These are phyloP conservation scores for Rhizoctonia solani DNA, from an alignment of 1,284 basidiomycete species.

Conservation along the genomic window DNA sequence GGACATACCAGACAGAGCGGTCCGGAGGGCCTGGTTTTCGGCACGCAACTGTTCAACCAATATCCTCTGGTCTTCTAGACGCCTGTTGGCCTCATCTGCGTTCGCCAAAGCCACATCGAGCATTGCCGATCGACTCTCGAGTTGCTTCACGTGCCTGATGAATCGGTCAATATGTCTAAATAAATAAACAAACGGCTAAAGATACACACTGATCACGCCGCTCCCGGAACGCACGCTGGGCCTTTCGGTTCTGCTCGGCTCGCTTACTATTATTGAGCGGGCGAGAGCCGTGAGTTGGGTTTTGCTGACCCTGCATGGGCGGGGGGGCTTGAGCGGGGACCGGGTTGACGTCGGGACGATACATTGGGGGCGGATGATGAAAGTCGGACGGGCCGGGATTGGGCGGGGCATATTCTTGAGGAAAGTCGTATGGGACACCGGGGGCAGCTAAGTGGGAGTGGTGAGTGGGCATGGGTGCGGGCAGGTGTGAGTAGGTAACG, in stretches of 20 bases:
- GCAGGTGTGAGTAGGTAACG: background rate
- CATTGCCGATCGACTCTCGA: constrained; percentile 78
- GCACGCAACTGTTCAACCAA: constrained; percentile 79
- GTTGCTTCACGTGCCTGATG: constrained; percentile 74
- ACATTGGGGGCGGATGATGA: constrained; percentile 23
- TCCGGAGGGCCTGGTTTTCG: constrained; percentile 69
- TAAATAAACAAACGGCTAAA: constrained; percentile 29
- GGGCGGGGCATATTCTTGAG: background rate
- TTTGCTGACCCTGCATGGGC: background rate
- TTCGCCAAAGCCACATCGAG: constrained; percentile 79
- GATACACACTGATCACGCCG: constrained; percentile 76
- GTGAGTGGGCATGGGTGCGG: background rate
- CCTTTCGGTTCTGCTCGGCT: constrained; percentile 84
- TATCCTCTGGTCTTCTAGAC: constrained; percentile 82
- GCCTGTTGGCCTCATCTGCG: constrained; percentile 80
- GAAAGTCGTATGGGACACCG: constrained; percentile 16
- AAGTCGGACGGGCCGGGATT: constrained; percentile 18
- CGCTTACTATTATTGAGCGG: constrained; percentile 73
- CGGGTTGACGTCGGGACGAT: constrained; percentile 17
- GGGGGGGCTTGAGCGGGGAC: background rate
- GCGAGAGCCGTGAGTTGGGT: constrained; percentile 32
- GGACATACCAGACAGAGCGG: constrained; percentile 46
- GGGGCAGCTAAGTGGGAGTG: background rate
- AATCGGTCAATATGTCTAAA: constrained; percentile 20
- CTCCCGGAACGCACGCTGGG: constrained; percentile 81